phyloP scores from a whole-genome alignment of 1,284 basidiomycete genomes.

The Trichosporon asahii region DNA sequence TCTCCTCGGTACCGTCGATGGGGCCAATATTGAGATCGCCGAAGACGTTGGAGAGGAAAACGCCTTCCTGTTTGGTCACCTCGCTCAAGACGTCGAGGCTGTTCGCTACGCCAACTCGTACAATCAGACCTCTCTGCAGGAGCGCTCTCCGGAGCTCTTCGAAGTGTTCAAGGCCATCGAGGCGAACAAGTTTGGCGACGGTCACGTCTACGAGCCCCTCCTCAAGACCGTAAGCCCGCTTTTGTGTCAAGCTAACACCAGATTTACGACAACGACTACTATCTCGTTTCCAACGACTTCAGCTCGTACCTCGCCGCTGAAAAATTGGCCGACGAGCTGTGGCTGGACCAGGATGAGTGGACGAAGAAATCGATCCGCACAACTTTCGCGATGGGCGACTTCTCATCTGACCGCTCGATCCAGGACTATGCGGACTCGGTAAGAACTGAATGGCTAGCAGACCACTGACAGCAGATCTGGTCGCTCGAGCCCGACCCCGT shows the following conservation, averaged over 20 bases:
- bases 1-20: constrained; percentile 65
- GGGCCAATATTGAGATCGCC: constrained; percentile 92
- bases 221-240: constrained; percentile 37
- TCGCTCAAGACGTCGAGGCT: constrained; percentile 61
- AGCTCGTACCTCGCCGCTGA: constrained; percentile 81
- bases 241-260: constrained; percentile 13
- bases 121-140: constrained; percentile 69
- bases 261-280: constrained; percentile 61
- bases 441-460: constrained; percentile 10
- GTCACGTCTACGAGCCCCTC: constrained; percentile 69
- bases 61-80: constrained; percentile 51
- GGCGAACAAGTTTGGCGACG: constrained; percentile 71
- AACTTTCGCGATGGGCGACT: constrained; percentile 84
- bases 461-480: constrained; percentile 35
- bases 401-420: constrained; percentile 86
- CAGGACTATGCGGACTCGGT: constrained; percentile 69
- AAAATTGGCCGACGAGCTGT: constrained; percentile 79
- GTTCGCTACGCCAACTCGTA: constrained; percentile 78
- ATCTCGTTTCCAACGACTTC: constrained; percentile 75
- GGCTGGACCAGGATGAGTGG: constrained; percentile 76
- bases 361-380: constrained; percentile 84
- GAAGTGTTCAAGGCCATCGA: constrained; percentile 64
- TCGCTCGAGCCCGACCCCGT: constrained; percentile 43
- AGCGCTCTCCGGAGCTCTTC: constrained; percentile 75
- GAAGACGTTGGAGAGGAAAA: constrained; percentile 76